Conservation (phyloP, 2,329 filamentous ascomycete genomes). For the Penicillium glabrum region DNA sequence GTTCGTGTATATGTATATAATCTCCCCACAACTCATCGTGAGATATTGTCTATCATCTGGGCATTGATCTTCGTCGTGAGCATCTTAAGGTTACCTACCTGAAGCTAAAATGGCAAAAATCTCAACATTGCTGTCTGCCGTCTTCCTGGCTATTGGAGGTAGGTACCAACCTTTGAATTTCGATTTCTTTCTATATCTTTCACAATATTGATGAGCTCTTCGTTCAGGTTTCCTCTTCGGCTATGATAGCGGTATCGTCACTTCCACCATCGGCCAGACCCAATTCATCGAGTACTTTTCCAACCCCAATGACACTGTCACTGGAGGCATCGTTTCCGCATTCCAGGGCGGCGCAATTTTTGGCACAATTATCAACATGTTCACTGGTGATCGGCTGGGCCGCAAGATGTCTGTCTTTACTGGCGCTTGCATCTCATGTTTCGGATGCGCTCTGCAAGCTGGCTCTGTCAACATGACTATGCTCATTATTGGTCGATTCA, state of each 20-base stretch:
- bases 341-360: conserved; percentile 38
- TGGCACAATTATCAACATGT: conserved; percentile 16
- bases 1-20: not conserved
- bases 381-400: conserved; percentile 14
- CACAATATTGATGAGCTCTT: too few relatives aligned
- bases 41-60: not conserved
- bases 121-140: conserved; percentile 17
- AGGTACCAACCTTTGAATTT: not conserved
- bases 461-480: conserved; percentile 27
- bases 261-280: conserved; percentile 31
- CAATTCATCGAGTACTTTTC: conserved; percentile 27
- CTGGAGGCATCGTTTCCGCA: conserved; percentile 37
- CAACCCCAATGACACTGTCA: conserved; percentile 18
- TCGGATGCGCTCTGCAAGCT: conserved; percentile 25
- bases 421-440: conserved; percentile 12
- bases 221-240: conserved; percentile 32
- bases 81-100: not conserved
- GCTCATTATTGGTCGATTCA: conserved; percentile 30
- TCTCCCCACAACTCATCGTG: not conserved
- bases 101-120: conserved; percentile 8
- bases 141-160: conserved; percentile 24
- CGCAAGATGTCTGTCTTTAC: conserved; percentile 12
- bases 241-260: conserved; percentile 34
- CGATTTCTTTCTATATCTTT: too few relatives aligned
- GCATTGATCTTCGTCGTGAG: not conserved